Percentiles rank a stretch among this genome's conserved stretches.
Conservation (phyloP, 83 land plant species). For the Diphasiastrum complanatum region DNA sequence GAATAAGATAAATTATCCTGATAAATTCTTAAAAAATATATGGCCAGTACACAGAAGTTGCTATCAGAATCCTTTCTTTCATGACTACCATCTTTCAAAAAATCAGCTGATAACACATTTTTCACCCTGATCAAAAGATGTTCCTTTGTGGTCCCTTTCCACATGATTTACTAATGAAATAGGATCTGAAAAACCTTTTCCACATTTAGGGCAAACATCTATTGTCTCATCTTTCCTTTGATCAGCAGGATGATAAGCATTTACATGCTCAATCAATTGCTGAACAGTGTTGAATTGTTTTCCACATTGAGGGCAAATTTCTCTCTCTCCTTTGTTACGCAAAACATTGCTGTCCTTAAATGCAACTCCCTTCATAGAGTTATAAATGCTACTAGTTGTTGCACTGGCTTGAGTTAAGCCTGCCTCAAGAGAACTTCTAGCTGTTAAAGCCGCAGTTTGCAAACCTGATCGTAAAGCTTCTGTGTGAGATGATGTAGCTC, state of each 20-base stretch:
- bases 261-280: constrained; percentile 65
- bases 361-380: constrained; percentile 24
- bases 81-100: no score
- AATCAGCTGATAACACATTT: no score
- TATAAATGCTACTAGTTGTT: constrained; percentile 38
- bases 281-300: constrained; percentile 53
- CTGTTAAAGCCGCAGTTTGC: constrained; percentile 45
- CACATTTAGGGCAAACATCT: constrained; percentile 88
- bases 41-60: no score
- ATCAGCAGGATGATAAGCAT: constrained; percentile 33
- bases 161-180: constrained; percentile 83
- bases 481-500: no score
- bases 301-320: constrained; percentile 64
- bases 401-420: constrained; percentile 57
- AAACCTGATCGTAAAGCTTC: constrained; percentile 35
- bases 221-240: constrained; percentile 28
- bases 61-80: no score
- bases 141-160: constrained; percentile 85
- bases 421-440: constrained; percentile 58
- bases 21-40: no score
- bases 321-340: constrained; percentile 5
- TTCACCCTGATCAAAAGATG: no score
- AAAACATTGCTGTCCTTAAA: constrained; percentile 10
- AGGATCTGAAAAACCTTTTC: constrained; percentile 64
- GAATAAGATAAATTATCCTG: no score